phyloP scores from a whole-genome alignment of 768 basidiomycete genomes.

The Ramaria rubella region DNA sequence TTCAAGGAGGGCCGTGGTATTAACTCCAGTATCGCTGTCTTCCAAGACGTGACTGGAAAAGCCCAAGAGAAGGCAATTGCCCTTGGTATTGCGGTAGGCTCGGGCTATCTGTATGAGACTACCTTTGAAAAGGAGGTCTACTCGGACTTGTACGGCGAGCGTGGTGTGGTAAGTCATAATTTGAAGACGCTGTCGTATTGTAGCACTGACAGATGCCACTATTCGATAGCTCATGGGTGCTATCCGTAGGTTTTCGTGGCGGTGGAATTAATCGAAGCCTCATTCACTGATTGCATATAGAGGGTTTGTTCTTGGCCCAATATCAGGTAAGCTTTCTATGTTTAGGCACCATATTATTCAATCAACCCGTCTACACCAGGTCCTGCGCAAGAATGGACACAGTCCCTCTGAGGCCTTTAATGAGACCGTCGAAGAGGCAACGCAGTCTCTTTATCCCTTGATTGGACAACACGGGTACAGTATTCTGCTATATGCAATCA shows the following conservation, averaged over 20 bases:
- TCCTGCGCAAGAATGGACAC: slow-evolving; percentile 95
- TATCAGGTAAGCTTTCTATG: slow-evolving; percentile 39
- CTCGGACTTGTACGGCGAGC: slow-evolving; percentile 98
- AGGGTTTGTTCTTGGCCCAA: slow-evolving; percentile 98
- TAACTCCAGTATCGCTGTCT: slow-evolving; percentile 91
- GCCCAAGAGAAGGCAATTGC: slow-evolving; percentile 97
- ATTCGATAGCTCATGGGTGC: slow-evolving; percentile 84
- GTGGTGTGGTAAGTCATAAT: slow-evolving; percentile 85
- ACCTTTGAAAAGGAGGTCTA: slow-evolving; percentile 99
- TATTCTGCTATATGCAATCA: background rate
- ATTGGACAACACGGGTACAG: slow-evolving; percentile 88
- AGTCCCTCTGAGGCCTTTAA: slow-evolving; percentile 98
- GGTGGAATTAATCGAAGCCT: background rate
- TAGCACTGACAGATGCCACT: background rate
- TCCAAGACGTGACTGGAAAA: slow-evolving; percentile 96
- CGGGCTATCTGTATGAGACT: slow-evolving; percentile 98
- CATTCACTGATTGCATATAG: slow-evolving; percentile 20
- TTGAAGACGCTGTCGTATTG: background rate
- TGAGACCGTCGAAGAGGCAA: slow-evolving; percentile 99
- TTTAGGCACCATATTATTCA: background rate
- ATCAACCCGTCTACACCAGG: slow-evolving; percentile 40
- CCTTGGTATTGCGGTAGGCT: slow-evolving; percentile 88
- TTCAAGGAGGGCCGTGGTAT: slow-evolving; percentile 99
- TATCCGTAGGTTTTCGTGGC: slow-evolving; percentile 56
- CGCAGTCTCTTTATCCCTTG: slow-evolving; percentile 94